A percentile compares a stretch with the other conserved stretches of the same genome.
Evolutionary conservation across 352 stramenopile genomes (phyloP).

Genomic region (Phytophthora kernoviae): DNA sequence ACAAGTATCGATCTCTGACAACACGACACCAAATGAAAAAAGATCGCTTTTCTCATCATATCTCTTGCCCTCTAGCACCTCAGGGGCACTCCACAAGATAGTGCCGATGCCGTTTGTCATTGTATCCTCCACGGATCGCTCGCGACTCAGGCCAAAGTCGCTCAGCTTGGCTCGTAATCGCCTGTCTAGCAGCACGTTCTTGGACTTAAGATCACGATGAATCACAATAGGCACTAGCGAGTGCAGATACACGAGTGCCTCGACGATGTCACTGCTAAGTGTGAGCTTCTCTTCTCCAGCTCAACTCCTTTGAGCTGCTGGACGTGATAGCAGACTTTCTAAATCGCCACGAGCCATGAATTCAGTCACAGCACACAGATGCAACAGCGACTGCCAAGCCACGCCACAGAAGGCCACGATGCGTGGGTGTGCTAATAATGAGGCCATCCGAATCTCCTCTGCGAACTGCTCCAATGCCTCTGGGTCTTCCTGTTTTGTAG

Average conservation of each 20-base stretch:
- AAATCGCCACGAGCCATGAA: conserved; percentile 82
- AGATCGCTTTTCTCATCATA: conserved; percentile 84
- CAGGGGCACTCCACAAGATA: conserved; percentile 74
- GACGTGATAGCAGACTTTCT: conserved; percentile 48
- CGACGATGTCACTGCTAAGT: conserved; percentile 66
- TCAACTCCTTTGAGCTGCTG: conserved; percentile 46
- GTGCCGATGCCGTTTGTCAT: conserved; percentile 83
- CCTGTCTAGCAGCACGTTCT: conserved; percentile 72
- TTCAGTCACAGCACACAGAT: conserved; percentile 80
- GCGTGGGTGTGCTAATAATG: conserved; percentile 72
- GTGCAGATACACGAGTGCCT: conserved; percentile 76
- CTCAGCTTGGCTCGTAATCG: conserved; percentile 70
- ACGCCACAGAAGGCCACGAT: conserved; percentile 86
- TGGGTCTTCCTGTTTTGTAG: conserved; percentile 63
- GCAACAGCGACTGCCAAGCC: conserved; percentile 76
- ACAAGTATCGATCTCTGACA: conserved; percentile 81
- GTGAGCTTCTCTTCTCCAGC: conserved; percentile 61
- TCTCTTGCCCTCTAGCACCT: conserved; percentile 71
- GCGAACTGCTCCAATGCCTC: conserved; percentile 75
- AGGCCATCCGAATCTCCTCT: conserved; percentile 84
- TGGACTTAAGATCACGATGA: conserved; percentile 77
- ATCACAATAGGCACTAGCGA: conserved; percentile 70
- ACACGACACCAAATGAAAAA: conserved; percentile 75
- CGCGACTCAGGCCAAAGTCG: conserved; percentile 74
- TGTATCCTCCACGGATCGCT: conserved; percentile 68